Conservation (phyloP, 1,139 yeast species). For the Yamadazyma kanchanaburiensis region DNA sequence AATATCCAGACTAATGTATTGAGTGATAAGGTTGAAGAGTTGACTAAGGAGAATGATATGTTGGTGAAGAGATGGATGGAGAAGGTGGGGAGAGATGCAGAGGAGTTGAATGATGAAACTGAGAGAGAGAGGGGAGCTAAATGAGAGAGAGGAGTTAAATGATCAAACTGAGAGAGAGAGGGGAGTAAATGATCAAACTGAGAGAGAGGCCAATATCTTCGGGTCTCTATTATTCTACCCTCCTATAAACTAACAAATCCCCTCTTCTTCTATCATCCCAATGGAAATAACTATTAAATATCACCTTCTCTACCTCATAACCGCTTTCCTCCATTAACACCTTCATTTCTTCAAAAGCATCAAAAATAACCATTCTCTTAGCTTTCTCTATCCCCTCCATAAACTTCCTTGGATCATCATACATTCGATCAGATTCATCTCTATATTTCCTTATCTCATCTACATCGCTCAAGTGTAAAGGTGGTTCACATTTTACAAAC, state of each 20-base stretch:
- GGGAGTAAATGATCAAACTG: too few species aligned
- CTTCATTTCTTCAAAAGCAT: constrained; percentile 51
- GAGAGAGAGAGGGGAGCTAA: constrained; percentile 18
- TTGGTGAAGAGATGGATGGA: constrained; percentile 61
- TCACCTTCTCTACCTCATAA: constrained; percentile 48
- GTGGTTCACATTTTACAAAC: constrained; percentile 94
- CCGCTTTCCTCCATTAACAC: constrained; percentile 34
- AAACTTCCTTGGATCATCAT: constrained; percentile 59
- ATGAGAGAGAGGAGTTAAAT: neutral
- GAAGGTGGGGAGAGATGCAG: constrained; percentile 56
- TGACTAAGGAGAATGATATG: constrained; percentile 43
- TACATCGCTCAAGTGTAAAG: constrained; percentile 42
- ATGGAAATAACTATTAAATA: constrained; percentile 79
- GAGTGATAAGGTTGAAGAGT: constrained; percentile 33
- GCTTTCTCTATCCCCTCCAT: constrained; percentile 61
- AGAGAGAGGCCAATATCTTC: neutral
- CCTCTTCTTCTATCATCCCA: constrained; percentile 86
- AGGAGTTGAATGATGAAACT: constrained; percentile 55
- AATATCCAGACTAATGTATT: constrained; percentile 70
- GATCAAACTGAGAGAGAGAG: constrained; percentile 25
- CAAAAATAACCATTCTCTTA: constrained; percentile 66
- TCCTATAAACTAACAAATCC: constrained; percentile 60
- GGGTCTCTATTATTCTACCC: neutral
- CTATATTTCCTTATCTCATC: constrained; percentile 45
- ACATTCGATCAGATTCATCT: constrained; percentile 87